These are phyloP conservation scores for Lecanicillium sp. DNA, from an alignment of 2,329 filamentous ascomycete species.

Conservation along the genomic window DNA sequence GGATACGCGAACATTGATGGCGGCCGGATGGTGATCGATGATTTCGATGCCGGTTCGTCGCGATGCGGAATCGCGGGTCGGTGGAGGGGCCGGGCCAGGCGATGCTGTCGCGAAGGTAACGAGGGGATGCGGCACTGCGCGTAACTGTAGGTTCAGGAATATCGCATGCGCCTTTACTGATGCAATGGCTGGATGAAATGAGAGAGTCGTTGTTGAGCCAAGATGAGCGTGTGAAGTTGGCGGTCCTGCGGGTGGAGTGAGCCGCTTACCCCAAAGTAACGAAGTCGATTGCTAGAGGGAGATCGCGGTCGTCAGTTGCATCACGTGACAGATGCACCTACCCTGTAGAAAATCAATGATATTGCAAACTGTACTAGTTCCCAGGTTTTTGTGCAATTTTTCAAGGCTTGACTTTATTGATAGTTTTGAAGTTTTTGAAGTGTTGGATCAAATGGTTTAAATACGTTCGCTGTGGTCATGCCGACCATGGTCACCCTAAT, in stretches of 20 bases:
- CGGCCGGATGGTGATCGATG: background rate
- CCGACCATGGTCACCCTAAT: too few species aligned
- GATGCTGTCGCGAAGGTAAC: conserved; percentile 7
- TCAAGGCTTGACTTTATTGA: too few species aligned
- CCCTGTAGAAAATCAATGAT: conserved; percentile 1
- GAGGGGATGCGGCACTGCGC: conserved; percentile 1
- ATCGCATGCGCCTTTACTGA: background rate
- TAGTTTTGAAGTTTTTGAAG: too few species aligned
- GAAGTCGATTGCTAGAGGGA: conserved; percentile 7
- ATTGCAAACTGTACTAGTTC: too few species aligned
- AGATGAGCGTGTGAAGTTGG: conserved; percentile 11
- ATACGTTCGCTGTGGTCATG: too few species aligned
- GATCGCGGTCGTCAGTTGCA: background rate
- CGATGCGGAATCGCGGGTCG: conserved; percentile 6
- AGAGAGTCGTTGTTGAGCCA: background rate
- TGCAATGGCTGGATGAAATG: background rate
- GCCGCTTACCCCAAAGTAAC: conserved; percentile 12
- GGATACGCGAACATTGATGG: conserved; percentile 12
- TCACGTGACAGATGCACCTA: conserved; percentile 7
- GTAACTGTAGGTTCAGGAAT: background rate
- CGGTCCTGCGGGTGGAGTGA: conserved; percentile 13
- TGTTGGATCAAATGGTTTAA: too few species aligned
- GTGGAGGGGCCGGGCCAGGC: conserved; percentile 6
- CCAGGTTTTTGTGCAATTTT: too few species aligned
- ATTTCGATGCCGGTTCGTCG: conserved; percentile 10